These are phyloP conservation scores for Phaeolepiota aurea DNA, from an alignment of 768 basidiomycete genomes.

Conservation along the genomic window DNA sequence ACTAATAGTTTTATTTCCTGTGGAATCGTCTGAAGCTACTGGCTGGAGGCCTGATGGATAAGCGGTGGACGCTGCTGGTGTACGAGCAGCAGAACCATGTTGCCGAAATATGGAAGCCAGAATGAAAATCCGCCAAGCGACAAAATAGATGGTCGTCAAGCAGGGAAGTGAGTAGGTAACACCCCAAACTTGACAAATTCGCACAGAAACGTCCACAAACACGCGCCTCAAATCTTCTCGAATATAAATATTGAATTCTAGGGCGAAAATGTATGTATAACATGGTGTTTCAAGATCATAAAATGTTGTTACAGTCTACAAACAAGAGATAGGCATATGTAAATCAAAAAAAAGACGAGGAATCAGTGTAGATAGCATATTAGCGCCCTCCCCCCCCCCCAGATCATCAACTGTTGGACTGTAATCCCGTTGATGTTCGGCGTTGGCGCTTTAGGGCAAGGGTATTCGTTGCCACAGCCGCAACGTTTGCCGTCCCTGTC, in stretches of 20 bases:
- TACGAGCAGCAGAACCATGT: slow-evolving; percentile 33
- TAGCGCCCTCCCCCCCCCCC: slow-evolving; percentile 4
- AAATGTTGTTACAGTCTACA: slow-evolving; percentile 24
- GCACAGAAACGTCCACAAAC: too few species aligned
- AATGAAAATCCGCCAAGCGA: slow-evolving; percentile 21
- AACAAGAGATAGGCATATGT: slow-evolving; percentile 18
- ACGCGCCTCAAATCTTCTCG: too few species aligned
- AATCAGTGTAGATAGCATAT: slow-evolving; percentile 9
- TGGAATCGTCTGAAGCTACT: slow-evolving; percentile 42
- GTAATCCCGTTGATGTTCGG: slow-evolving; percentile 60
- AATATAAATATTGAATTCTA: too few species aligned
- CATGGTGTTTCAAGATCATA: slow-evolving; percentile 8
- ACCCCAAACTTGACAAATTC: too few species aligned
- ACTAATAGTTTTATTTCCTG: slow-evolving; percentile 24
- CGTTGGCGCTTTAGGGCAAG: slow-evolving; percentile 71
- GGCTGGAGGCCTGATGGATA: slow-evolving; percentile 49
- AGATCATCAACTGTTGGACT: slow-evolving; percentile 20
- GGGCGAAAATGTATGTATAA: too few species aligned
- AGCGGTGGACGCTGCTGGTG: slow-evolving; percentile 28
- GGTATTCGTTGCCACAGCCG: slow-evolving; percentile 21
- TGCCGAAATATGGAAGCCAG: slow-evolving; percentile 64
- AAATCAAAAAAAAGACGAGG: slow-evolving; percentile 8
- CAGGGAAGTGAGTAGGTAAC: not conserved
- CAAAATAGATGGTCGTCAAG: not conserved
- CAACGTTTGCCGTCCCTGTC: slow-evolving; percentile 16